Percentiles rank a stretch among this genome's conserved stretches.
Conservation (phyloP, 1,284 basidiomycete species). For the Retiboletus flavoniger region DNA sequence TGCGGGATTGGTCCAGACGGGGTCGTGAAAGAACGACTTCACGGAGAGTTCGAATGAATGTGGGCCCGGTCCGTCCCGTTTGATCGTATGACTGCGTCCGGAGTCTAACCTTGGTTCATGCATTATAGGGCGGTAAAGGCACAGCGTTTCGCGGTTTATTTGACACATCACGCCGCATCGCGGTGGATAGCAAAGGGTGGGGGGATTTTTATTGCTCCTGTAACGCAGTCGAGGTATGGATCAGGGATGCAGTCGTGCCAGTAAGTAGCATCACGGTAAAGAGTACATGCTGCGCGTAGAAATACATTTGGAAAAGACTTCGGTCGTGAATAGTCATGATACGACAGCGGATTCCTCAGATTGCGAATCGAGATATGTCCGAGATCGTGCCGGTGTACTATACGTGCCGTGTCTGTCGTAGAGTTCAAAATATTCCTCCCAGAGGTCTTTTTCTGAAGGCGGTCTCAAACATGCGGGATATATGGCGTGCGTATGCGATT, state of each 20-base stretch:
- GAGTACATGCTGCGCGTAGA: background rate
- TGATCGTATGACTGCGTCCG: background rate
- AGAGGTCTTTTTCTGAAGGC: too few relatives aligned
- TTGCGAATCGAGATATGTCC: background rate
- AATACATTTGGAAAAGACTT: background rate
- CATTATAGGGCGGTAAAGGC: conserved; percentile 35
- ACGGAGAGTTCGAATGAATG: conserved; percentile 60
- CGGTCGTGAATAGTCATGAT: background rate
- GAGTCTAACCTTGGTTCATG: background rate
- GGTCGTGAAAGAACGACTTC: conserved; percentile 25
- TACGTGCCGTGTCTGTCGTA: background rate
- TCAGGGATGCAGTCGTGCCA: conserved; percentile 18
- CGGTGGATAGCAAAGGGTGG: conserved; percentile 53
- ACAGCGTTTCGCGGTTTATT: conserved; percentile 48
- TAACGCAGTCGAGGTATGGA: conserved; percentile 59
- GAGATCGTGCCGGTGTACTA: background rate
- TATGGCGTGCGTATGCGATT: background rate
- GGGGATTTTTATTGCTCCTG: conserved; percentile 56
- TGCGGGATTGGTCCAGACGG: background rate
- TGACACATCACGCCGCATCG: conserved; percentile 41
- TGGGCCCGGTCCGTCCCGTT: conserved; percentile 50
- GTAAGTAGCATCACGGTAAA: background rate
- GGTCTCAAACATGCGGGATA: background rate
- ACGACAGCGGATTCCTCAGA: background rate
- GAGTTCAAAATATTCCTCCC: background rate